phyloP scores from a whole-genome alignment of 495 filamentous ascomycete species.

The Podospora appendiculata region DNA sequence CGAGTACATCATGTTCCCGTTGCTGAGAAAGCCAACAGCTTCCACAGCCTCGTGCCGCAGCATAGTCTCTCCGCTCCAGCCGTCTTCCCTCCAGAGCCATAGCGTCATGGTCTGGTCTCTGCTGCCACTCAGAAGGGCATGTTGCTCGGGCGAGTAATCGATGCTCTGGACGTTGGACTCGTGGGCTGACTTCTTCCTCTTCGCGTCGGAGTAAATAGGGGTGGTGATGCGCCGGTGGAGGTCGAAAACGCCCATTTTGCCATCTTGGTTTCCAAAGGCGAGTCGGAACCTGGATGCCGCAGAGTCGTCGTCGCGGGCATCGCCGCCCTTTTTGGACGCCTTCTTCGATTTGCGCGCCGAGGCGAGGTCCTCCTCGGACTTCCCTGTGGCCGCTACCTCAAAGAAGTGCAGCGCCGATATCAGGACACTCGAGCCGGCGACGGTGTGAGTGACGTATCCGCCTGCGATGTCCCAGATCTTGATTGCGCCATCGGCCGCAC shows the following conservation, averaged over 20 bases:
- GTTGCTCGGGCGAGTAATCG: slow-evolving; percentile 66
- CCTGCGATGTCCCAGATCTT: slow-evolving; percentile 96
- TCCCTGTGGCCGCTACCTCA: slow-evolving; percentile 46
- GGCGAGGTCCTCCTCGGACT: slow-evolving; percentile 15
- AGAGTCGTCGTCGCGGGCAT: slow-evolving; percentile 28
- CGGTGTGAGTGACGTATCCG: slow-evolving; percentile 89
- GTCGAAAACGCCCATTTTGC: slow-evolving; percentile 87
- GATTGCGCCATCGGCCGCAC: slow-evolving; percentile 81
- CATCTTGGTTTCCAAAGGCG: slow-evolving; percentile 87
- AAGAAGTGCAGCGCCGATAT: slow-evolving; percentile 91
- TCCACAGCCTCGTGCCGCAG: slow-evolving; percentile 83
- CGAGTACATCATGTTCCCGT: slow-evolving; percentile 64
- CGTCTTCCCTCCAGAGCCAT: slow-evolving; percentile 84
- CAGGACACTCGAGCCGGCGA: slow-evolving; percentile 83
- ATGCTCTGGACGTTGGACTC: slow-evolving; percentile 84
- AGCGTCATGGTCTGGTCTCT: slow-evolving; percentile 90
- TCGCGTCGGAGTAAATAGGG: slow-evolving; percentile 49
- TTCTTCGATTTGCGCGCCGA: slow-evolving; percentile 22
- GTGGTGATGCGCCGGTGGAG: slow-evolving; percentile 72
- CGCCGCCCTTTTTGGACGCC: slow-evolving; percentile 35
- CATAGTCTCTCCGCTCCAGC: slow-evolving; percentile 80
- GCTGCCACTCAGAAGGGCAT: slow-evolving; percentile 76
- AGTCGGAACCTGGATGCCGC: slow-evolving; percentile 58
- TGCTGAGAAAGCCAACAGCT: slow-evolving; percentile 66
- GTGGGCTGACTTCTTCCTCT: slow-evolving; percentile 58